Percentiles rank a stretch among this genome's conserved stretches.
phyloP scores from a whole-genome alignment of 768 basidiomycete genomes.

The Favolaschia claudopus region DNA sequence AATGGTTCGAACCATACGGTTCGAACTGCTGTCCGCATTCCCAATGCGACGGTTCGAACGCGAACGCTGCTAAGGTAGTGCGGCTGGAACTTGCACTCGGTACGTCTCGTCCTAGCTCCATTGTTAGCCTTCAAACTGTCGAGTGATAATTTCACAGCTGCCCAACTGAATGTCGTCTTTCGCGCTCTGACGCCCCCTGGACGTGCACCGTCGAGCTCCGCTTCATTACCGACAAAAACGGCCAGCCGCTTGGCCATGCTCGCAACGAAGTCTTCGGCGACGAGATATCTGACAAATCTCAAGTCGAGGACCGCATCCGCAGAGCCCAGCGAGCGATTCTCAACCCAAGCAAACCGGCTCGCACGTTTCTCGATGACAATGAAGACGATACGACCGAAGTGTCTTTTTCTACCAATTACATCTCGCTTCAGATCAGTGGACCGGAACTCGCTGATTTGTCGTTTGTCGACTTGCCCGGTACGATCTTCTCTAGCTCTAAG shows the following conservation, averaged over 20 bases:
- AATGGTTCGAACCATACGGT: no score
- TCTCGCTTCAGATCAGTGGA: conserved; percentile 67
- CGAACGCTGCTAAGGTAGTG: no score
- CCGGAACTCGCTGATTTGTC: conserved; percentile 68
- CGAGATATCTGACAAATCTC: conserved; percentile 54
- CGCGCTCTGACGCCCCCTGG: conserved; percentile 50
- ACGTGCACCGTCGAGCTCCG: conserved; percentile 59
- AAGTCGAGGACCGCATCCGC: conserved; percentile 72
- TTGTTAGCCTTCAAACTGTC: neutral
- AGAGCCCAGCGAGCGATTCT: conserved; percentile 72
- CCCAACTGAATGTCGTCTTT: conserved; percentile 64
- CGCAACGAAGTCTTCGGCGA: conserved; percentile 52
- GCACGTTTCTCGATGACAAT: conserved; percentile 57
- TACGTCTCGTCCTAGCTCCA: conserved; percentile 27
- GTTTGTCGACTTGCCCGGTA: conserved; percentile 70
- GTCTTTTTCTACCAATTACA: conserved; percentile 63
- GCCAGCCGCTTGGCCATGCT: conserved; percentile 47
- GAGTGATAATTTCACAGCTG: conserved; percentile 45
- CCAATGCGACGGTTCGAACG: no score
- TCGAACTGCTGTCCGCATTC: no score
- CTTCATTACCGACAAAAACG: conserved; percentile 48
- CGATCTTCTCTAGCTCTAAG: conserved; percentile 52
- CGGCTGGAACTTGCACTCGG: conserved; percentile 75
- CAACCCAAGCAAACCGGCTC: conserved; percentile 51
- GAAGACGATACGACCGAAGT: conserved; percentile 32